Base-by-base conservation (phyloP, 139 green algal genomes). In the Chloropicon primus region DNA sequence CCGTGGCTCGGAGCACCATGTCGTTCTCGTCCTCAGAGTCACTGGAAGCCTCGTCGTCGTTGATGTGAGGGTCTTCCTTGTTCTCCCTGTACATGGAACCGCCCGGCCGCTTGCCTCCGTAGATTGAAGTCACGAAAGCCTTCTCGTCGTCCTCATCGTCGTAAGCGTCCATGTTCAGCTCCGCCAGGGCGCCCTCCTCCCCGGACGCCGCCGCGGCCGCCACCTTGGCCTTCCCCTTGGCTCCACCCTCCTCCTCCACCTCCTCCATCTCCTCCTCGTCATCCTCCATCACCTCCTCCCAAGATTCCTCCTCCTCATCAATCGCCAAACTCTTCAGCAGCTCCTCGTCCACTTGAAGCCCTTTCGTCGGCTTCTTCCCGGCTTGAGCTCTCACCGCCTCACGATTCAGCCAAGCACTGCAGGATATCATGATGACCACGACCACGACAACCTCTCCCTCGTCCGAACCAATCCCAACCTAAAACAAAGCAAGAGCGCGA, bases 81-180 rank as follows among this genome's bases (percentile, higher is more conserved):
- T 85, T 84, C 5, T 2, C 27, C 54, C 28, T 71, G 41, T 84
- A 86, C 26, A 84, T 82, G 1, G 73, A 29, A 2, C 23, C 76
- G 21, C 84, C 78, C 1, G 86, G 22, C 25, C 81, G 72, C 3
- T 76, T 84, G 22, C 83, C 80, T 26, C 83, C 78, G 54, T 85
- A 87, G 0, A 85, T 84, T 27, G 25, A 41, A 21, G 41, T 17
- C 27, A 54, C 22, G 24, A 77, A 71, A 76, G 72, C 72, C n/a
- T n/a, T 72, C 53, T 85, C 88, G 28, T 92, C 91, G 22, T 91
- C 91, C 0, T 92, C 87, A 41, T 94, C 85, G 77, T 97, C 91
- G 71, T 98, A 98, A 72, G 92, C 74, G 22, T 98, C 94, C 94
- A 98, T 98, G 80, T 98, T 88, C 3, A 98, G 86, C 83, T 97